A percentile compares a stretch with the other conserved stretches of the same genome.
These are phyloP conservation scores for Linnemannia elongata DNA, from an alignment of 192 early-diverging fungal genomes.

Conservation along the genomic window DNA sequence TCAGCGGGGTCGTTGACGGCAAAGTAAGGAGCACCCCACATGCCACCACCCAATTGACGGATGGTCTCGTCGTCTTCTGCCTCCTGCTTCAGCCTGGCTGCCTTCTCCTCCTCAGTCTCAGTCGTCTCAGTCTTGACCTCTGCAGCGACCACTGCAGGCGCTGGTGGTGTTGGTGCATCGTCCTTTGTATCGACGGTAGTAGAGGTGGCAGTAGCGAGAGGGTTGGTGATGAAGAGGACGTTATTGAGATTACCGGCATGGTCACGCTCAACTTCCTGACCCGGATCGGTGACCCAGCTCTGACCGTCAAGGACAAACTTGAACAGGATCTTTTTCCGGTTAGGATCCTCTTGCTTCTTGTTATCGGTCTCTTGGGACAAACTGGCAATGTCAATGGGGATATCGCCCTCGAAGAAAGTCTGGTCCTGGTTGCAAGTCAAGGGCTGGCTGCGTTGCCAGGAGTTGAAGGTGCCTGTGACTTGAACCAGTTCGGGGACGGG, in stretches of 20 bases:
- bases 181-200: neutral
- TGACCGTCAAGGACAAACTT: slow-evolving; percentile 47
- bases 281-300: slow-evolving; percentile 48
- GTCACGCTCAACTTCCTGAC: slow-evolving; percentile 33
- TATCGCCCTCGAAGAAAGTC: slow-evolving; percentile 20
- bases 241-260: slow-evolving; percentile 47
- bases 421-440: slow-evolving; percentile 17
- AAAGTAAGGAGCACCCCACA: slow-evolving; percentile 44
- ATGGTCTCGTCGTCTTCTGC: slow-evolving; percentile 44
- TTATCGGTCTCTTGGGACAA: neutral
- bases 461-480: slow-evolving; percentile 47
- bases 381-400: slow-evolving; percentile 8
- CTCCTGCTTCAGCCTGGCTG: slow-evolving; percentile 31
- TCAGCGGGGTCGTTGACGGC: slow-evolving; percentile 30
- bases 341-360: slow-evolving; percentile 10
- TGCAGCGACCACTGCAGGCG: neutral
- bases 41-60: slow-evolving; percentile 27
- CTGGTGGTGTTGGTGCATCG: neutral
- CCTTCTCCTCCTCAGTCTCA: slow-evolving; percentile 31
- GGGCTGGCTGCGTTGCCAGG: slow-evolving; percentile 35
- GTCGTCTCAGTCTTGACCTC: neutral
- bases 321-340: slow-evolving; percentile 33
- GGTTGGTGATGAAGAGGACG: slow-evolving; percentile 14
- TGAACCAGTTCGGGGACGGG: slow-evolving; percentile 24
- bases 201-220: neutral